These are phyloP conservation scores for Crithidia bombi DNA, from an alignment of 208 protist species.

Conservation along the genomic window DNA sequence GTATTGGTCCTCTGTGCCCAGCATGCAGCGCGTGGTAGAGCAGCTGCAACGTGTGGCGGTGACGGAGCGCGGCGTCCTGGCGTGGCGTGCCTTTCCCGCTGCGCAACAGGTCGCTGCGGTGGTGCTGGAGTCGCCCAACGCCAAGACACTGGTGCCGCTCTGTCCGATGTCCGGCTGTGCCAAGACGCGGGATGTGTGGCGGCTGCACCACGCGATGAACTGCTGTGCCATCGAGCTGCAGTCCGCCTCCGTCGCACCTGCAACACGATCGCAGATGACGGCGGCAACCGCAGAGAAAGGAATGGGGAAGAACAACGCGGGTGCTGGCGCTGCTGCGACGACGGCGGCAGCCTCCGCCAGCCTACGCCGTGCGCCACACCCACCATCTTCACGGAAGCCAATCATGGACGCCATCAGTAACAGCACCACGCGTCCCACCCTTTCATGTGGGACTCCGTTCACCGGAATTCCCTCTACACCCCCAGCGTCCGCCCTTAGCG, in stretches of 20 bases:
- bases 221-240: slow-evolving; percentile 23
- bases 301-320: not conserved
- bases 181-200: slow-evolving; percentile 29
- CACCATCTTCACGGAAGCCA: not conserved
- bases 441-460: not conserved
- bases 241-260: not conserved
- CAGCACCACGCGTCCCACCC: not conserved
- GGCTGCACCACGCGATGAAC: slow-evolving; percentile 52
- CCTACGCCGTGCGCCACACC: slow-evolving; percentile 3
- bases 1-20: not conserved
- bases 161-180: slow-evolving; percentile 27
- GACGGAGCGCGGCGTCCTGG: slow-evolving; percentile 18
- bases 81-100: slow-evolving; percentile 15
- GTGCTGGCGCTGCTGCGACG: too few species aligned
- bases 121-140: slow-evolving; percentile 18
- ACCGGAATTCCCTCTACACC: not conserved
- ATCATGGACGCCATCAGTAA: not conserved
- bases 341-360: not conserved
- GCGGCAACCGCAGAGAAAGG: not conserved
- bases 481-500: not conserved
- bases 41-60: slow-evolving; percentile 16
- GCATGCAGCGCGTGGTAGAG: not conserved
- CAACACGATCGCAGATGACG: not conserved
- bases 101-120: not conserved
- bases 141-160: slow-evolving; percentile 17